Evolutionary conservation across 2,329 filamentous ascomycete genomes (phyloP).

Genomic region (Xylariomycetidae sp.): DNA sequence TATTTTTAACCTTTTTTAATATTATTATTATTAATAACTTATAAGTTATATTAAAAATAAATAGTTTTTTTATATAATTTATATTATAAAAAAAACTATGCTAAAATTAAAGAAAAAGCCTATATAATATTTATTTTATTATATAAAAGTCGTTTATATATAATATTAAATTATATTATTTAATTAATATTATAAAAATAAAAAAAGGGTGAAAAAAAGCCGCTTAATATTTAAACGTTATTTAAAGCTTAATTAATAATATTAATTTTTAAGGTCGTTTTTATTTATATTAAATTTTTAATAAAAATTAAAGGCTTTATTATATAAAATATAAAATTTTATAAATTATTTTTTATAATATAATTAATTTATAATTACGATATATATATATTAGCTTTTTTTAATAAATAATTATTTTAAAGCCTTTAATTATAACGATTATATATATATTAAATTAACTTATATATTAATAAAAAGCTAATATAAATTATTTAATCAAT

Average conservation of each 20-base stretch:
- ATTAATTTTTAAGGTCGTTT: background rate
- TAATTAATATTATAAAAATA: constrained; percentile 1
- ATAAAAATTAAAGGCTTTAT: background rate
- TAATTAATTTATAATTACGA: constrained; percentile 2
- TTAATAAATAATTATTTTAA: too few relatives aligned
- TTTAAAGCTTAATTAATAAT: background rate
- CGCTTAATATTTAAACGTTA: background rate
- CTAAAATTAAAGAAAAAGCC: background rate
- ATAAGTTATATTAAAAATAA: background rate
- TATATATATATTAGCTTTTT: constrained; percentile 1
- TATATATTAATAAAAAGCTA: background rate
- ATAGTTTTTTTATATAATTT: background rate
- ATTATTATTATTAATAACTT: constrained; percentile 1
- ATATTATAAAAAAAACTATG: background rate
- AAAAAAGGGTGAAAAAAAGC: background rate
- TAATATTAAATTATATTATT: constrained; percentile 1
- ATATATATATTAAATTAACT: background rate
- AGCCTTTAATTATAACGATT: background rate
- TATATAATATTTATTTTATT: background rate
- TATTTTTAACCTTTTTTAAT: constrained; percentile 1
- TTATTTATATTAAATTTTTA: background rate
- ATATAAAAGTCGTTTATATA: background rate
- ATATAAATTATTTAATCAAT: background rate
- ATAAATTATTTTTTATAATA: constrained; percentile 1
- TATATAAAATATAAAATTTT: background rate